A percentile compares a stretch with the other conserved stretches of the same genome.
These are phyloP conservation scores for Lactarius hengduanensis DNA, from an alignment of 768 basidiomycete genomes.

Conservation along the genomic window DNA sequence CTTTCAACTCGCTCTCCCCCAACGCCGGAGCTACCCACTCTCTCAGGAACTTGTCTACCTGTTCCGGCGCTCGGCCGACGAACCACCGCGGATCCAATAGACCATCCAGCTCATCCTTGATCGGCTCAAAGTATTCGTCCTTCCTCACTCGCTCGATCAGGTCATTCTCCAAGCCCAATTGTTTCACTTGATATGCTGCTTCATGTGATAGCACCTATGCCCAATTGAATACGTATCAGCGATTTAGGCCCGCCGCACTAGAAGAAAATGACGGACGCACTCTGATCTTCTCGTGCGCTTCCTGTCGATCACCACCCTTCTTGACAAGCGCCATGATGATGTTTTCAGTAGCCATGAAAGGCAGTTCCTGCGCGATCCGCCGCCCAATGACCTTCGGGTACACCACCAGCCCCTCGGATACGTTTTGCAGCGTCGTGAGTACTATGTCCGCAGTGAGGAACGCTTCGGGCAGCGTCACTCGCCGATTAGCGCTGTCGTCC, in stretches of 20 bases:
- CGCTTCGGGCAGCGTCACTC: slow-evolving; percentile 94
- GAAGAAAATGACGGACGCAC: slow-evolving; percentile 41
- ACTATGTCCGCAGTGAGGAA: slow-evolving; percentile 97
- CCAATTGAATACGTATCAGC: not conserved
- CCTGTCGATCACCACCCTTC: slow-evolving; percentile 91
- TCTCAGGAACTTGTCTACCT: slow-evolving; percentile 84
- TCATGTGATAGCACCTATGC: slow-evolving; percentile 86
- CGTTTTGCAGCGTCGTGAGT: slow-evolving; percentile 91
- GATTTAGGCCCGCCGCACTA: not conserved
- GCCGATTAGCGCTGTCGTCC: slow-evolving; percentile 96
- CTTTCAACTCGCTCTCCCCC: slow-evolving; percentile 52
- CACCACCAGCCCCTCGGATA: slow-evolving; percentile 98
- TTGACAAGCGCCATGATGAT: slow-evolving; percentile 99
- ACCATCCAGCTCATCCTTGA: slow-evolving; percentile 72
- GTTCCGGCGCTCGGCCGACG: slow-evolving; percentile 91
- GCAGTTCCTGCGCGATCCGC: slow-evolving; percentile 90
- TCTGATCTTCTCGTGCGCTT: slow-evolving; percentile 94
- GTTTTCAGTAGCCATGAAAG: slow-evolving; percentile 99
- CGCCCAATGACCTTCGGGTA: slow-evolving; percentile 95
- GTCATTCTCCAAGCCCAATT: slow-evolving; percentile 93
- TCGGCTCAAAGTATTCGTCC: slow-evolving; percentile 87
- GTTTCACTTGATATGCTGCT: slow-evolving; percentile 91
- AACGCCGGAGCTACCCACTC: slow-evolving; percentile 90
- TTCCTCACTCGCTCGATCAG: slow-evolving; percentile 81
- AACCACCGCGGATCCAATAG: slow-evolving; percentile 87